phyloP scores from a whole-genome alignment of 768 basidiomycete genomes.

The Boletus fagicola region DNA sequence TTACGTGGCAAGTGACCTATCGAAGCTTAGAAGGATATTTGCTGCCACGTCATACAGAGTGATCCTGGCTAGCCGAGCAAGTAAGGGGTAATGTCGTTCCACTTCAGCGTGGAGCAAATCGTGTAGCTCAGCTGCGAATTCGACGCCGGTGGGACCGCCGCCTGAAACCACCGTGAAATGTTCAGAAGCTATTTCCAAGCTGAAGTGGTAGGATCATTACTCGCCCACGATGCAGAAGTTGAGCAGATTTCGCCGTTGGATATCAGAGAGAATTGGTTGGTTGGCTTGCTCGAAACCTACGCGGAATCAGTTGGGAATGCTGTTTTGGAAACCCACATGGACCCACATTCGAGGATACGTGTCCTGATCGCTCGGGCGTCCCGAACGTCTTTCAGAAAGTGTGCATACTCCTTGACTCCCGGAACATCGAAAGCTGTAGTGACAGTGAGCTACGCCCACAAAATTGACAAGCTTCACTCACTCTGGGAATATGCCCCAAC shows the following conservation, averaged over 20 bases:
- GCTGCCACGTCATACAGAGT: constrained; percentile 82
- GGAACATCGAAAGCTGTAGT: constrained; percentile 62
- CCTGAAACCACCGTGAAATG: constrained; percentile 37
- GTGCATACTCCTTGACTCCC: constrained; percentile 77
- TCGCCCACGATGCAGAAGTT: constrained; percentile 85
- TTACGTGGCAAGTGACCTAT: constrained; percentile 60
- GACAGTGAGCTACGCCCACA: background rate
- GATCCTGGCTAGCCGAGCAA: constrained; percentile 65
- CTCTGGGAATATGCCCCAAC: constrained; percentile 87
- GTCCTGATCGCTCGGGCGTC: constrained; percentile 71
- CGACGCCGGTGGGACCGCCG: constrained; percentile 78
- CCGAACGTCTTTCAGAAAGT: constrained; percentile 78
- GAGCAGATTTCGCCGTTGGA: constrained; percentile 70
- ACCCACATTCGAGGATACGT: constrained; percentile 69
- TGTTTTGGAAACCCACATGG: background rate
- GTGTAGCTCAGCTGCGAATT: constrained; percentile 81
- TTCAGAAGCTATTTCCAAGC: constrained; percentile 4
- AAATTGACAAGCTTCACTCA: constrained; percentile 32
- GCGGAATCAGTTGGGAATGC: background rate
- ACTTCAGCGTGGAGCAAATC: constrained; percentile 74
- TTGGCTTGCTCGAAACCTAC: constrained; percentile 83
- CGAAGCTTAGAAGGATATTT: constrained; percentile 72
- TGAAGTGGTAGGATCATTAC: constrained; percentile 22
- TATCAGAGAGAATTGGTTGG: constrained; percentile 73
- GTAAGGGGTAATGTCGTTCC: constrained; percentile 54